Conservation (phyloP, 2,329 filamentous ascomycete species). For the Mycosphaerella sp. region DNA sequence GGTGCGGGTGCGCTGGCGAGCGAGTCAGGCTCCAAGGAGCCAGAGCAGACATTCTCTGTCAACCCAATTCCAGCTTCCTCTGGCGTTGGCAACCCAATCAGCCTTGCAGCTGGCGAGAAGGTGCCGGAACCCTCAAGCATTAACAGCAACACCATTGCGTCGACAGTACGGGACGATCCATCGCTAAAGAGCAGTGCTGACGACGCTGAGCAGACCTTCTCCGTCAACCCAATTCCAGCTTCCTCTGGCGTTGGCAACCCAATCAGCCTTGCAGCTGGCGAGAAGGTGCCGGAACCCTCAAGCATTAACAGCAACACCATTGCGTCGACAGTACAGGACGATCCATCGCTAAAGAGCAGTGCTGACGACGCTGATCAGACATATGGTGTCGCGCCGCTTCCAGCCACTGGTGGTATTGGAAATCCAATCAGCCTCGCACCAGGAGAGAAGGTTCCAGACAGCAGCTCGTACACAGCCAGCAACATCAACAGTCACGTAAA, state of each 20-base stretch:
- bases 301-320: conserved; percentile 64
- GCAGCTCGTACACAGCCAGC: conserved; percentile 57
- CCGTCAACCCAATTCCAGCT: conserved; percentile 55
- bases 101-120: conserved; percentile 69
- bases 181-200: conserved; percentile 38
- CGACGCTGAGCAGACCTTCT: conserved; percentile 40
- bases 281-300: conserved; percentile 66
- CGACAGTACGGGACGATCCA: conserved; percentile 60
- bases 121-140: conserved; percentile 64
- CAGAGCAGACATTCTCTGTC: conserved; percentile 46
- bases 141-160: conserved; percentile 64
- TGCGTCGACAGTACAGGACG: conserved; percentile 57
- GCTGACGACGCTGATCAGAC: conserved; percentile 18
- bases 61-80: conserved; percentile 55
- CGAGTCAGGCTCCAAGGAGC: conserved; percentile 6
- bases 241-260: conserved; percentile 64
- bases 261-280: conserved; percentile 68
- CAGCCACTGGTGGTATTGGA: conserved; percentile 53
- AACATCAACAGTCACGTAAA: conserved; percentile 61
- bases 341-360: conserved; percentile 51
- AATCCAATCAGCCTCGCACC: conserved; percentile 77
- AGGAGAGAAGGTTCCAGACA: conserved; percentile 72
- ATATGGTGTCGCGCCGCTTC: conserved; percentile 53
- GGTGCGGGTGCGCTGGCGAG: conserved; percentile 5
- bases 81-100: conserved; percentile 68